Conservation (phyloP, 148 eudicot species). For the Cornus florida region DNA sequence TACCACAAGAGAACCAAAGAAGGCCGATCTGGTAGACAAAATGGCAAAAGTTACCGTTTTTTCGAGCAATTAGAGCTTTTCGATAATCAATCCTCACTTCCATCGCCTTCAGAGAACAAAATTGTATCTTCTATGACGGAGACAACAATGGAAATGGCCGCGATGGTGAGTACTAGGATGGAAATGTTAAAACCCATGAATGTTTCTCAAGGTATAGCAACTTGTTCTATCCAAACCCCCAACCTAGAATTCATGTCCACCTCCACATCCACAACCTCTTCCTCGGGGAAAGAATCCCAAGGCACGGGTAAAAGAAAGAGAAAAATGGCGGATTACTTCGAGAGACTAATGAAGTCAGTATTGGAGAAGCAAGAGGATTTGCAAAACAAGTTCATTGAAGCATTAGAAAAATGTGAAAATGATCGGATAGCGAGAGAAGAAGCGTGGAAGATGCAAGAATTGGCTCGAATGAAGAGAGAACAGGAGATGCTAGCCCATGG, state of each 20-base stretch:
- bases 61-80: slow-evolving; percentile 69
- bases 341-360: slow-evolving; percentile 55
- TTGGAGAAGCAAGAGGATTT: slow-evolving; percentile 73
- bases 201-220: slow-evolving; percentile 31
- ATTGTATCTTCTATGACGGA: slow-evolving; percentile 15
- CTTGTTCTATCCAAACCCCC: slow-evolving; percentile 28
- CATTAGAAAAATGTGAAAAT: slow-evolving; percentile 63
- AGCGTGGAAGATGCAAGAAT: slow-evolving; percentile 70
- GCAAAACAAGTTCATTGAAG: slow-evolving; percentile 70
- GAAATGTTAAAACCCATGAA: slow-evolving; percentile 22
- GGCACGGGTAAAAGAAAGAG: slow-evolving; percentile 52
- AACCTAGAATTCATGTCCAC: slow-evolving; percentile 35
- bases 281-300: slow-evolving; percentile 51
- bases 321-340: slow-evolving; percentile 50
- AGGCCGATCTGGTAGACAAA: slow-evolving; percentile 41
- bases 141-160: slow-evolving; percentile 14
- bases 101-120: slow-evolving; percentile 28
- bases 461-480: slow-evolving; percentile 60
- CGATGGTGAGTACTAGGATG: background rate
- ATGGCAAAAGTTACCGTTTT: slow-evolving; percentile 63
- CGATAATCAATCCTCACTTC: slow-evolving; percentile 36
- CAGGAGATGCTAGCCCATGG: slow-evolving; percentile 60
- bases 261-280: slow-evolving; percentile 61
- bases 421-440: slow-evolving; percentile 71
- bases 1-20: slow-evolving; percentile 76